Base-by-base conservation (phyloP, 768 basidiomycete species). In the Daedalea quercina region DNA sequence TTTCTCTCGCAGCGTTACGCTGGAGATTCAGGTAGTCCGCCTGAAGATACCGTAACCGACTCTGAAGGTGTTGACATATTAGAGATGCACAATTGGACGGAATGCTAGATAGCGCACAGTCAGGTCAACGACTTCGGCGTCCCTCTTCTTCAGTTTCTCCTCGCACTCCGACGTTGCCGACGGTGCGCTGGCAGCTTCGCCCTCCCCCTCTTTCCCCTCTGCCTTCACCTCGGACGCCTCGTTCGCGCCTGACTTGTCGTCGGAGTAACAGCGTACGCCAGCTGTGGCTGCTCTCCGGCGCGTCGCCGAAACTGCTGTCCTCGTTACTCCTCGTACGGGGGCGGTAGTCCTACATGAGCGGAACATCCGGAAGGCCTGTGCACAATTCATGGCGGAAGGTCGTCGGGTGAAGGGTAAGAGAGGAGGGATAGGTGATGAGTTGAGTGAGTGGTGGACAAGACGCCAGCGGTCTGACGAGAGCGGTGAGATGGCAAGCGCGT, bases 21-120 rank as follows among this genome's bases (percentile, higher is more conserved):
- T 94, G 93, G 42, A 96, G 77, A 69, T 98, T 99, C 42, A 95
- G 73, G 70, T 93, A 94, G 73, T 99, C 96, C 61, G 96, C 96
- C 65, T 94, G 87, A 53, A 90, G 76, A 67, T 97, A 96, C 44
- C 88, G 85, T 61, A 96, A 76, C 57, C 93, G 90, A 66, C 84
- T 78, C 95, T 96, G 68, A 19, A 12, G 13, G 22, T 9, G 11
- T 7, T 15, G 47, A 19, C 47, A 54, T 17, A 35, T 34, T 37
- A 33, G 47, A 9, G 41, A 49, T 25, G 24, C 23, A 23, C 19
- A 24, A 23, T 7, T 23, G 34, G 51, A 45, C 34, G n/a, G 3
- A 35, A 46, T 6, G 50, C 50, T 23, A 13, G n/a, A 22, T 19
- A 34, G 73, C 87, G 60, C 62, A 93, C 91, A 57, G 84, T 90